Conservation (phyloP, 305 asterid genomes). For the Ajuga reptans region DNA sequence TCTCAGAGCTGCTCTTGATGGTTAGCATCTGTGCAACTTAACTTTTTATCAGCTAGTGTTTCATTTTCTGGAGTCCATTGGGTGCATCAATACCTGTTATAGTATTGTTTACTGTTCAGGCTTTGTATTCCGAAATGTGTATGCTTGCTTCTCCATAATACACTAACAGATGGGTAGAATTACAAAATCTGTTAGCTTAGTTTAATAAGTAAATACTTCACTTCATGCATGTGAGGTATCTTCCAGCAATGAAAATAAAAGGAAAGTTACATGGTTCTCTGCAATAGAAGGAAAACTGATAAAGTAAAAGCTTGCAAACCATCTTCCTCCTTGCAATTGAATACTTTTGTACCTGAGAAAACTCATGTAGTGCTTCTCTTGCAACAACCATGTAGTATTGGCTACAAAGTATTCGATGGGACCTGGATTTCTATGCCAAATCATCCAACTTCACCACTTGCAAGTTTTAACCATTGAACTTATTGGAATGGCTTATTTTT, state of each 20-base stretch:
- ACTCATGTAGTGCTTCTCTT: not conserved
- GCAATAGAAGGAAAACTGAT: not conserved
- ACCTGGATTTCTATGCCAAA: not conserved
- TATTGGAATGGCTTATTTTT: not conserved
- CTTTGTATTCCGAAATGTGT: not conserved
- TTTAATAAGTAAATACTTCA: not conserved
- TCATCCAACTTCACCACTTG: not conserved
- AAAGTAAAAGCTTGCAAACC: not conserved
- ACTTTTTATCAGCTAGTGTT: not conserved
- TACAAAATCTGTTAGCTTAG: not conserved
- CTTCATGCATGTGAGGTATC: not conserved
- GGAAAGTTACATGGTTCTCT: not conserved
- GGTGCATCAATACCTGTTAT: not conserved
- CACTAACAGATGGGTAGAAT: not conserved
- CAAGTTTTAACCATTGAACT: slow-evolving; percentile 1
- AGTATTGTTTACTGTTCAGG: not conserved
- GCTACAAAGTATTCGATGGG: not conserved
- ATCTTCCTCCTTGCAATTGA: not conserved
- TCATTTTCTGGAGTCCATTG: not conserved
- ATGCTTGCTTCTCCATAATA: not conserved
- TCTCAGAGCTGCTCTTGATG: slow-evolving; percentile 77
- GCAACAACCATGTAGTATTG: not conserved
- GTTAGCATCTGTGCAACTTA: slow-evolving; percentile 27
- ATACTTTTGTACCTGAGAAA: not conserved
- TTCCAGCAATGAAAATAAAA: not conserved